A percentile compares a stretch with the other conserved stretches of the same genome.
These are phyloP conservation scores for Cladorrhinum sp. DNA, from an alignment of 2,329 filamentous ascomycete genomes.

Conservation along the genomic window DNA sequence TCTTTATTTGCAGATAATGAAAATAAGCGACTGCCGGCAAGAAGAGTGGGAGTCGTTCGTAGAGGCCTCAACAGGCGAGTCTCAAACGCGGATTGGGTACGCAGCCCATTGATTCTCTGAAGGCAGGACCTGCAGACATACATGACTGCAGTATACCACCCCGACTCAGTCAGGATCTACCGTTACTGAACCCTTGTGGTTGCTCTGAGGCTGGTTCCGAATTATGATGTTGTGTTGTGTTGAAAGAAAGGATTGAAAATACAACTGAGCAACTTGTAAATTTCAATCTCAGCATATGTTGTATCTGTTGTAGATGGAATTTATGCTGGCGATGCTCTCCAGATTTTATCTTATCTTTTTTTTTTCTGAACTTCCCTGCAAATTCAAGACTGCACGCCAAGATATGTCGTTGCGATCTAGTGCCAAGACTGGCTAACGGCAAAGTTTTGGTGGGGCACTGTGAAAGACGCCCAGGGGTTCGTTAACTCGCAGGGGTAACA, in stretches of 20 bases:
- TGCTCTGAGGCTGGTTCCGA: background rate
- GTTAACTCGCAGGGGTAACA: background rate
- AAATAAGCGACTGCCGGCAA: background rate
- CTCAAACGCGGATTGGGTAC: background rate
- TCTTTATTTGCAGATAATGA: background rate
- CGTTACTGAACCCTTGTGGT: background rate
- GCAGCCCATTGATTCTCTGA: constrained; percentile 20
- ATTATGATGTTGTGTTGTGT: background rate
- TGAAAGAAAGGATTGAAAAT: background rate
- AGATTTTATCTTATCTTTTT: background rate
- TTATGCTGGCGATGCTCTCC: background rate
- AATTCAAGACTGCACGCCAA: background rate
- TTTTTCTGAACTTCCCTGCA: background rate
- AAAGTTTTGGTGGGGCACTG: background rate
- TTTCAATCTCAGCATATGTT: no score
- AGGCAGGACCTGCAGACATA: constrained; percentile 40
- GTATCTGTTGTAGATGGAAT: background rate
- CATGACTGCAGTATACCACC: constrained; percentile 31
- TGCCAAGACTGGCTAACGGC: background rate
- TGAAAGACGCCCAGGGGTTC: background rate
- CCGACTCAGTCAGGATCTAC: background rate
- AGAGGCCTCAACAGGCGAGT: constrained; percentile 7
- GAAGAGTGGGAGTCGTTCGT: background rate
- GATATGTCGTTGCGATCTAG: background rate
- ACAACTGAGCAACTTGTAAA: no score